phyloP scores from a whole-genome alignment of 805 yeast species.

The Saccharomyces paradoxus region DNA sequence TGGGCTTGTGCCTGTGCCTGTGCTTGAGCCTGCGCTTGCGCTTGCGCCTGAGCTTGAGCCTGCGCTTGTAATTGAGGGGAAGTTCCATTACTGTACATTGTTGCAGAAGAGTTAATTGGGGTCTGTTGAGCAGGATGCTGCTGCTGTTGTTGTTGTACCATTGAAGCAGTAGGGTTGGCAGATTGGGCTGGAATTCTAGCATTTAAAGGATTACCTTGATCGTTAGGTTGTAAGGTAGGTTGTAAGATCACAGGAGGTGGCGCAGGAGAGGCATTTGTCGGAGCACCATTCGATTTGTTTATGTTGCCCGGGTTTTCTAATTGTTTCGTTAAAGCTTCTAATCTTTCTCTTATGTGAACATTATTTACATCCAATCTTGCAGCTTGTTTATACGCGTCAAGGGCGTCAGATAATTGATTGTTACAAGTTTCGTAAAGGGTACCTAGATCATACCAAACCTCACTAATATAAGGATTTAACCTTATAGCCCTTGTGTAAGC shows the following conservation, averaged over 20 bases:
- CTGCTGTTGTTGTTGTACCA: constrained; percentile 20
- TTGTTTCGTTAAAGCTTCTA: constrained; percentile 68
- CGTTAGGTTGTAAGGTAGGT: constrained; percentile 27
- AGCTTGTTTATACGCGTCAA: constrained; percentile 95
- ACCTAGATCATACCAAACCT: constrained; percentile 98
- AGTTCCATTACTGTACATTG: constrained; percentile 4
- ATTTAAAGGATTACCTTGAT: constrained; percentile 26
- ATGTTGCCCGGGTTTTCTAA: constrained; percentile 27
- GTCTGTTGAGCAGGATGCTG: constrained; percentile 8
- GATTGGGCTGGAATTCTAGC: constrained; percentile 8
- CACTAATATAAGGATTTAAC: constrained; percentile 89
- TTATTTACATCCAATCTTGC: constrained; percentile 91
- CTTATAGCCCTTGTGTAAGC: constrained; percentile 96
- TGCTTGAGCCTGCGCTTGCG: constrained; percentile 3
- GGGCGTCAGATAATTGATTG: constrained; percentile 88
- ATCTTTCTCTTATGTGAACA: constrained; percentile 86
- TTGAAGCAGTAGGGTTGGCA: constrained; percentile 3
- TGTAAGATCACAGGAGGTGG: constrained; percentile 28
- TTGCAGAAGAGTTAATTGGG: constrained; percentile 22
- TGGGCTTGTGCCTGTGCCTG: constrained; percentile 7
- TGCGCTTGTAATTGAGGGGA: constrained; percentile 3
- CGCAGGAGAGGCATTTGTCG: constrained; percentile 4
- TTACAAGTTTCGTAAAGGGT: constrained; percentile 95
- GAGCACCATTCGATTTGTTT: constrained; percentile 1
- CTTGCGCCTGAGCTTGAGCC: not conserved